Percentiles rank a stretch among this genome's conserved stretches.
These are phyloP conservation scores for Fusarium succisae DNA, from an alignment of 2,329 filamentous ascomycete species.

Conservation along the genomic window DNA sequence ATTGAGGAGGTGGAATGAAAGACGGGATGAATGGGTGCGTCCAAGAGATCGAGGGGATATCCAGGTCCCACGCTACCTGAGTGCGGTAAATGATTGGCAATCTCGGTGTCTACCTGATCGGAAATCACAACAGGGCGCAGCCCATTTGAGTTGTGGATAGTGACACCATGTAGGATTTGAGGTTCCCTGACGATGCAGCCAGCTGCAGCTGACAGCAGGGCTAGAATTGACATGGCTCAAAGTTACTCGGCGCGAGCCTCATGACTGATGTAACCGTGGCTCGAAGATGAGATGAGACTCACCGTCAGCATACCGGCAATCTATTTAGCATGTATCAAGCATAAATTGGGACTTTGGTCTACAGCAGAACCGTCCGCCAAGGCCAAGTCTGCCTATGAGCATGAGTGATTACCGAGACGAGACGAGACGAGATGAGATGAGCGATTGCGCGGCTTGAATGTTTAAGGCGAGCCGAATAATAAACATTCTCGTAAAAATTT, in stretches of 20 bases:
- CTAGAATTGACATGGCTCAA: background rate
- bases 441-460: conserved; percentile 13
- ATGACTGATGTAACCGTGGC: conserved; percentile 1
- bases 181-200: background rate
- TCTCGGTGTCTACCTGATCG: conserved; percentile 36
- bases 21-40: conserved; percentile 20
- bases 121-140: conserved; percentile 28
- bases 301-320: background rate
- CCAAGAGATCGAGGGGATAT: conserved; percentile 4
- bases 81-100: conserved; percentile 36
- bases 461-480: background rate
- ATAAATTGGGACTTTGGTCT: conserved; percentile 7
- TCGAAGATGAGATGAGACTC: conserved; percentile 7
- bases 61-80: conserved; percentile 17
- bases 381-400: conserved; percentile 1
- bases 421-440: conserved; percentile 14
- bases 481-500: background rate
- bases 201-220: background rate
- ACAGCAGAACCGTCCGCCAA: conserved; percentile 14
- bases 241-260: background rate
- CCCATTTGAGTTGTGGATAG: conserved; percentile 21
- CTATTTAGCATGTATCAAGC: background rate
- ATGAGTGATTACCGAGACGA: conserved; percentile 22
- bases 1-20: conserved; percentile 71
- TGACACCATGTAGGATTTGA: conserved; percentile 25